phyloP scores from a whole-genome alignment of 2,329 filamentous ascomycete species.

The Celoporthe dispersa region DNA sequence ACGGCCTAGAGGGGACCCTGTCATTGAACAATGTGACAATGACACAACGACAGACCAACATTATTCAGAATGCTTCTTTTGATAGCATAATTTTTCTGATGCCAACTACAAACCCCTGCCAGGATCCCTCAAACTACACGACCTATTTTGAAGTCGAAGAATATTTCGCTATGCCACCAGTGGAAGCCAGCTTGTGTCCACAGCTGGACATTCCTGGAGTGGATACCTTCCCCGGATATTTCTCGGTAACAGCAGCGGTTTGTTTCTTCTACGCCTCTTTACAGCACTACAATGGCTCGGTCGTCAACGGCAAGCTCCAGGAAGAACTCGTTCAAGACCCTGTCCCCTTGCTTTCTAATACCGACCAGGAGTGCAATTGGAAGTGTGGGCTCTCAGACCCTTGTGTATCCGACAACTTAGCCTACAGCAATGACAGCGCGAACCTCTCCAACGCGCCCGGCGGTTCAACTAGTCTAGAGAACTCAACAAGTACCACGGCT shows the following conservation, averaged over 20 bases:
- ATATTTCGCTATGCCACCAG: background rate
- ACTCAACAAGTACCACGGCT: slow-evolving; percentile 1
- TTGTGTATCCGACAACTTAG: slow-evolving; percentile 1
- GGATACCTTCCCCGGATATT: slow-evolving; percentile 4
- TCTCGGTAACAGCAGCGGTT: background rate
- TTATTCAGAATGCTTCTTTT: background rate
- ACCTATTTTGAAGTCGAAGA: background rate
- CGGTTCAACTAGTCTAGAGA: background rate
- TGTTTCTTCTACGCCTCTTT: slow-evolving; percentile 11
- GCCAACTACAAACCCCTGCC: background rate
- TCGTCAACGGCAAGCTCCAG: slow-evolving; percentile 6
- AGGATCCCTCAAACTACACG: background rate
- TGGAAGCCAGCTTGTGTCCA: background rate
- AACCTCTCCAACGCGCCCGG: background rate
- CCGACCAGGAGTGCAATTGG: background rate
- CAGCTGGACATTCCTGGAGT: background rate
- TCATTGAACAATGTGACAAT: background rate
- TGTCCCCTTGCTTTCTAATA: background rate
- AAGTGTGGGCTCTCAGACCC: background rate
- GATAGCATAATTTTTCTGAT: background rate
- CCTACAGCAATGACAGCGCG: background rate
- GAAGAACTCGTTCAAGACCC: background rate
- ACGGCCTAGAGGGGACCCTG: background rate
- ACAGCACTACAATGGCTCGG: slow-evolving; percentile 3
- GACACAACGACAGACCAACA: slow-evolving; percentile 10